These are phyloP conservation scores for Hyaloperonospora brassicae DNA, from an alignment of 352 stramenopile genomes.

Conservation along the genomic window DNA sequence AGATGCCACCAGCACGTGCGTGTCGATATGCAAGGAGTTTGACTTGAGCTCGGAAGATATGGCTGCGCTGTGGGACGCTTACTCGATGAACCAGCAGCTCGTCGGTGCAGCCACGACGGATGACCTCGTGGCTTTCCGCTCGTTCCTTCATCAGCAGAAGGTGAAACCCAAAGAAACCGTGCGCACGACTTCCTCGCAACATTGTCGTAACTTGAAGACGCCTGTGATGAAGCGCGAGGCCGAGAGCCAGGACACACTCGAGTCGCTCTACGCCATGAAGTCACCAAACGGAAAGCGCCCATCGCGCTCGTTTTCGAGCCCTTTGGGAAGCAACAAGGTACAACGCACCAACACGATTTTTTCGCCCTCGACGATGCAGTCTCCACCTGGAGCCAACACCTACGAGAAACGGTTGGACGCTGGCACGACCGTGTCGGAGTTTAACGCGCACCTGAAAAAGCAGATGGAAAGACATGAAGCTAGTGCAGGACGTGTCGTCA, in stretches of 20 bases:
- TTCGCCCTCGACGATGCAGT: slow-evolving; percentile 66
- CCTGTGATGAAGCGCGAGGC: slow-evolving; percentile 64
- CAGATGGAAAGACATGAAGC: slow-evolving; percentile 27
- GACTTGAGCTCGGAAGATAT: slow-evolving; percentile 68
- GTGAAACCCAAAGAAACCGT: slow-evolving; percentile 26
- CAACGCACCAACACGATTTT: slow-evolving; percentile 64
- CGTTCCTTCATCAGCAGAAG: slow-evolving; percentile 54
- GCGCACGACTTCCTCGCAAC: slow-evolving; percentile 20
- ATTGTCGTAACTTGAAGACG: slow-evolving; percentile 48
- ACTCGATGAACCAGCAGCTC: slow-evolving; percentile 82
- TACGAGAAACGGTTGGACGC: slow-evolving; percentile 76
- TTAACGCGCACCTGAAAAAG: slow-evolving; percentile 66
- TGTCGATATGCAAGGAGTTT: slow-evolving; percentile 70
- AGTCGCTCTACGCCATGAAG: slow-evolving; percentile 62
- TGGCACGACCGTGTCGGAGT: slow-evolving; percentile 70
- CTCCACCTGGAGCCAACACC: slow-evolving; percentile 41
- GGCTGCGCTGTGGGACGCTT: slow-evolving; percentile 74
- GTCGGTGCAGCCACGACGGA: slow-evolving; percentile 44
- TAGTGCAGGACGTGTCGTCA: slow-evolving; percentile 11
- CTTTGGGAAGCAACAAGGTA: slow-evolving; percentile 48
- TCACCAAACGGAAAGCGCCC: slow-evolving; percentile 60
- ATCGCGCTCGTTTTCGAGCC: slow-evolving; percentile 52
- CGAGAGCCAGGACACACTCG: slow-evolving; percentile 52
- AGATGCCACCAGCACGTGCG: slow-evolving; percentile 57
- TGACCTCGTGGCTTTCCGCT: slow-evolving; percentile 61